Conservation (phyloP, 2,329 filamentous ascomycete species). For the Didymella pomorum region DNA sequence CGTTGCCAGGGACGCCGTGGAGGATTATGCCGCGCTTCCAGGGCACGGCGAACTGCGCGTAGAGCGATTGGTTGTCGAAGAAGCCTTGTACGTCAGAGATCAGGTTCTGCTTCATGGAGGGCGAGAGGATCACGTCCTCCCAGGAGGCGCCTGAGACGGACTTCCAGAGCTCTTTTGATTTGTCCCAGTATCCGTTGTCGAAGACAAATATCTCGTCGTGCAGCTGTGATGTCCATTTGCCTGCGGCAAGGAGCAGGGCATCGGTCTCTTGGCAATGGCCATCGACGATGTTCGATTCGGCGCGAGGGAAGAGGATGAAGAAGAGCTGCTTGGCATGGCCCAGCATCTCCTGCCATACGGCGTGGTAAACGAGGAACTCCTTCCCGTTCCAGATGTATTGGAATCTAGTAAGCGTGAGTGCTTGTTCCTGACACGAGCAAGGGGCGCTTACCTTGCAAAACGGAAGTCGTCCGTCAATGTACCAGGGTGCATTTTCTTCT, state of each 20-base stretch:
- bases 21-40: constrained; percentile 59
- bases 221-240: constrained; percentile 63
- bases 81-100: constrained; percentile 70
- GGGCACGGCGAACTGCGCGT: constrained; percentile 55
- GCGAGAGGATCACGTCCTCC: constrained; percentile 71
- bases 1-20: constrained; percentile 67
- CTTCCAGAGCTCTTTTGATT: constrained; percentile 66
- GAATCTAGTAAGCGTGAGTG: constrained; percentile 25
- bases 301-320: constrained; percentile 32
- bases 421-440: neutral
- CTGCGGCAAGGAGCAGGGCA: constrained; percentile 62
- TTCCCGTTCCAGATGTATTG: constrained; percentile 42
- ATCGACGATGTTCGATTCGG: constrained; percentile 18
- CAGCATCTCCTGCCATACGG: constrained; percentile 37
- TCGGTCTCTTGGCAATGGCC: constrained; percentile 50
- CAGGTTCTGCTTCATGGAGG: constrained; percentile 67
- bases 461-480: constrained; percentile 32
- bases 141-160: constrained; percentile 59
- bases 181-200: constrained; percentile 68
- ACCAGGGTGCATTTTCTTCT: constrained; percentile 35
- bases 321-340: constrained; percentile 32
- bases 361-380: constrained; percentile 42
- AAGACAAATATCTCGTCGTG: constrained; percentile 72
- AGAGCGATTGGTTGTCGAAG: constrained; percentile 48
- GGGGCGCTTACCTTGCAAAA: constrained; percentile 29